Evolutionary conservation across 352 stramenopile genomes (phyloP), one percentile per base, ranked within the genome.

Genomic region (Achlya hypogyna): DNA sequence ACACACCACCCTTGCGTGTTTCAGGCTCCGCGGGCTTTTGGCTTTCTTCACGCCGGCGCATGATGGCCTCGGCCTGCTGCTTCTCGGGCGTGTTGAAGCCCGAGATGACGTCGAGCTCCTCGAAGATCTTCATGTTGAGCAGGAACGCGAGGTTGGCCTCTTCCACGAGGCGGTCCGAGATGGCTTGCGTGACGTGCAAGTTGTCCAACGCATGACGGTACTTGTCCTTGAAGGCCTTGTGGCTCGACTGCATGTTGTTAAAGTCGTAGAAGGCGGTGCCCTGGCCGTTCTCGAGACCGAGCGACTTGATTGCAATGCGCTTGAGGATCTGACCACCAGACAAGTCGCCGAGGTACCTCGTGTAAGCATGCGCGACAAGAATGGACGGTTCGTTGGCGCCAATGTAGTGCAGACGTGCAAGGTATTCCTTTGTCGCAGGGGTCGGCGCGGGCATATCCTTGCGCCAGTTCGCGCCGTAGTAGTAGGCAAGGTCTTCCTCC

Each of bases 271-370:
- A 88, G 12, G 73, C 64, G 16, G 73, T 75, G 63, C 77, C 77
- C 42, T 74, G 56, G 56, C 71, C 64, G 47, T 42, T 25, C 35
- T 45, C 20, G 32, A 86, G 66, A 40, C 65, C 47, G 23, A 88
- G 65, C 31, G 64, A 69, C 47, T 74, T 74, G 29, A 51, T 71
- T 6, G 79, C 79, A 73, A 85, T 84, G n/a, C 74, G 70, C 40
- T 71, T 66, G 25, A 94, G 68, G 22, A 91, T 77, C 62, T 88
- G 86, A 1, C 85, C 85, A 28, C 85, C 85, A 45, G 63, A 78
- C 34, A 94, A 70, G 70, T 94, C 85, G 49, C 85, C 85, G 35
- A 94, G 72, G 64, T 94, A 92, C 20, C 85, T 75, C 27, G 85
- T 94, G 60, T 94, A 94, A 0, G 83, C 78, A 74, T 94, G 85